Base-by-base conservation (phyloP, 768 basidiomycete genomes). In the Mycena epipterygia region DNA sequence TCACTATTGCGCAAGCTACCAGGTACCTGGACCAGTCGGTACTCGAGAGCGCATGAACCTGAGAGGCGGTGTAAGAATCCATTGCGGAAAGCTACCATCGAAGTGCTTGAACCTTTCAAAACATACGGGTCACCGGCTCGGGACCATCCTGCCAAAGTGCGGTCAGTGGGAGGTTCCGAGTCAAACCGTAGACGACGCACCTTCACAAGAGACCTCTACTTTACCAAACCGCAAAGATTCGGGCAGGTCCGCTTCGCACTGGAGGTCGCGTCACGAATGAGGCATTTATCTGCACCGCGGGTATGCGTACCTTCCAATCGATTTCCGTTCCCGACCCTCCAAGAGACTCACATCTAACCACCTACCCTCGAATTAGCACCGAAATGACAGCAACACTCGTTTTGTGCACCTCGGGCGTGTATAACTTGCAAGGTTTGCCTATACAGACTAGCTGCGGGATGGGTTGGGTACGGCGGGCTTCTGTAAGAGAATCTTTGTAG, bases 211-310 rank as follows among this genome's bases (percentile, higher is more conserved):
- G 1, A 98, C 88, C 73, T 94, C 90, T 0, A 97, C 91, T 71
- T 89, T 88, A 19, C 97, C 97, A 64, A 98, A 93, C 21, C 96
- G 88, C 62, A 97, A 79, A 12, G 90, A 83, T 56, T 91, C 90
- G 12, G 96, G 97, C 8, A 98, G 84, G 77, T 98, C 96, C 39
- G 95, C 92, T 79, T 95, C 92, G 76, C 96, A 98, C 93, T 96
- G 73, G 25, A 65, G 25, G 46, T 23, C 69, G 49, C 32, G 59
- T n/a, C n/a, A n/a, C n/a, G 14, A 23, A 27, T 42, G 53, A 68
- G n/a, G 13, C 21, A 27, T 29, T 39, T 27, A 30, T 64, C 51
- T 25, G 17, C 8, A 23, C 17, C 2, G 51, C 6, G 94, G 19
- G 9, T 4, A 12, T 9, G 42, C 59, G 21, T 33, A 63, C 67